Conservation (phyloP, 495 filamentous ascomycete species). For the Neurospora sp. region DNA sequence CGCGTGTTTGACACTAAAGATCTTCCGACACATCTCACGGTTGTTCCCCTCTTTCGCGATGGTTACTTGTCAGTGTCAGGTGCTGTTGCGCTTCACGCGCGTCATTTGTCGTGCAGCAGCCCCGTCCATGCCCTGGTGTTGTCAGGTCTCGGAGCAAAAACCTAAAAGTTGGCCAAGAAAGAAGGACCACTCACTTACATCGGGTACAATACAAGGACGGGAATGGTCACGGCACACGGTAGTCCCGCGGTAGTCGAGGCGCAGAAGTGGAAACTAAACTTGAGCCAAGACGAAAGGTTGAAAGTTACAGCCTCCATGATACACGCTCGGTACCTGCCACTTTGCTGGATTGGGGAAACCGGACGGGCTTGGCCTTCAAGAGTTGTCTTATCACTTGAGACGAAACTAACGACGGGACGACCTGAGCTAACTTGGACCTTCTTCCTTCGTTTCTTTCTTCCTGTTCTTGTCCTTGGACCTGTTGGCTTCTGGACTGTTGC, state of each 20-base stretch:
- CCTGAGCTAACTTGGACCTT: neutral
- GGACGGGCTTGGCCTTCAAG: neutral
- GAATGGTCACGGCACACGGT: neutral
- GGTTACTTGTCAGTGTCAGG: neutral
- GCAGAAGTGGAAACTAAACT: neutral
- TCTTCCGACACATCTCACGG: neutral
- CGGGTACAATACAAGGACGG: neutral
- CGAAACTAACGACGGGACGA: neutral
- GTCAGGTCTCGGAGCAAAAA: neutral
- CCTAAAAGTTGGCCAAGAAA: neutral
- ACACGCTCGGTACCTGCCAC: neutral
- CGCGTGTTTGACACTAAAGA: neutral
- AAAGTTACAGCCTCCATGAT: neutral
- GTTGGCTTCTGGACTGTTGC: neutral
- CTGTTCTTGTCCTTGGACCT: neutral
- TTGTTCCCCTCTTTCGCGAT: neutral
- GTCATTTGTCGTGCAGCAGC: constrained; percentile 4
- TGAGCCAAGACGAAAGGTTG: neutral
- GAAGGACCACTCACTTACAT: neutral
- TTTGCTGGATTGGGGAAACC: neutral
- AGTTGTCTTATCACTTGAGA: neutral
- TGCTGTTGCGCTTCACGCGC: constrained; percentile 11
- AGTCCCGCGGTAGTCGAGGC: neutral
- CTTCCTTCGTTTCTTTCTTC: neutral
- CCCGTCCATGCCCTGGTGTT: neutral